Evolutionary conservation across 495 filamentous ascomycete species (phyloP).

Genomic region (Platismatia glauca): DNA sequence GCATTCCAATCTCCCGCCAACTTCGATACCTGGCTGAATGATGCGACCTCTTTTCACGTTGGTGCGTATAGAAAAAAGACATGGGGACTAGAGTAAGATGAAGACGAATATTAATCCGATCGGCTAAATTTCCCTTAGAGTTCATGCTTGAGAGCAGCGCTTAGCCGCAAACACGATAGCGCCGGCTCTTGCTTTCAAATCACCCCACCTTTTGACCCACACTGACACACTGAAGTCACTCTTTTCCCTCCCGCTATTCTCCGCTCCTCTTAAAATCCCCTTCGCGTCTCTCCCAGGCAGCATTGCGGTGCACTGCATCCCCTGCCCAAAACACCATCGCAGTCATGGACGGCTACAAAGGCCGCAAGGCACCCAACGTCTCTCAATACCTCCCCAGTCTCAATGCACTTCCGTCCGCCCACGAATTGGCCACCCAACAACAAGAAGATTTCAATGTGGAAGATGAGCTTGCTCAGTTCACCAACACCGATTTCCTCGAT

Average conservation of each 20-base stretch:
- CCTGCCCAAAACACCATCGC: not conserved
- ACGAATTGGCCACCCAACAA: conserved; percentile 53
- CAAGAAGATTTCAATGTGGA: conserved; percentile 54
- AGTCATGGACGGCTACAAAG: conserved; percentile 58
- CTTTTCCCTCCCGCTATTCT: too few relatives aligned
- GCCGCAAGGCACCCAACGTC: conserved; percentile 69
- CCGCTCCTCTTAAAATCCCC: too few relatives aligned
- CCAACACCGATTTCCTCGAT: conserved; percentile 89
- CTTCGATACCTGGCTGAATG: too few relatives aligned
- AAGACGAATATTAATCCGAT: too few relatives aligned
- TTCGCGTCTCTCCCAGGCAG: too few relatives aligned
- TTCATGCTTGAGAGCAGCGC: not conserved
- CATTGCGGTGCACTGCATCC: too few relatives aligned
- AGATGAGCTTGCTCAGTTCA: conserved; percentile 79
- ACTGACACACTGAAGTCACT: too few relatives aligned
- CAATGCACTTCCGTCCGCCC: conserved; percentile 62
- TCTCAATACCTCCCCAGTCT: conserved; percentile 81
- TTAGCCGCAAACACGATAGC: not conserved
- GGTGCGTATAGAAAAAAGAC: too few relatives aligned
- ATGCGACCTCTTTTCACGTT: too few relatives aligned
- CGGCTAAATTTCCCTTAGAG: too few relatives aligned
- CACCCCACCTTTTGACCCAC: not conserved
- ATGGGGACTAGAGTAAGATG: too few relatives aligned
- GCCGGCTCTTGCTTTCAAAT: not conserved
- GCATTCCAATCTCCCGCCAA: too few relatives aligned